phyloP scores from a whole-genome alignment of 2,329 filamentous ascomycete species.

The Phaeophleospora eucalypticola region DNA sequence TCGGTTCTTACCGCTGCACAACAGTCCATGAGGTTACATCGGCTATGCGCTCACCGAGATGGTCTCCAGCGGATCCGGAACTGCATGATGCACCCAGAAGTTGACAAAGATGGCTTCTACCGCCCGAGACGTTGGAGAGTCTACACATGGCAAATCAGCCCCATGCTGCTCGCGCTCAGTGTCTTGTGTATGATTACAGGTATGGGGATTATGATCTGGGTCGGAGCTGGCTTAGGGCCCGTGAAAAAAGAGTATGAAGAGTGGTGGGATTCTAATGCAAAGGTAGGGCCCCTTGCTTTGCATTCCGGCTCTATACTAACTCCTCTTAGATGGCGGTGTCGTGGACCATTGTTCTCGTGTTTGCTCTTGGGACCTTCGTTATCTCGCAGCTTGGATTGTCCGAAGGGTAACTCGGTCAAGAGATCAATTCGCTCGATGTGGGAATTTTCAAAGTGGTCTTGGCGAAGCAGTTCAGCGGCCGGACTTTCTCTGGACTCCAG shows the following conservation, averaged over 20 bases:
- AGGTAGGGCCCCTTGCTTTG: neutral
- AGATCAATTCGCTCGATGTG: no score
- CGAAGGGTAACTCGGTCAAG: no score
- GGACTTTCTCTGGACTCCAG: no score
- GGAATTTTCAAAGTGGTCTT: no score
- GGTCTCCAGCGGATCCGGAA: constrained; percentile 35
- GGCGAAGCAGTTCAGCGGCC: no score
- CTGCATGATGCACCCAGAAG: constrained; percentile 26
- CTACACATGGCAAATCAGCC: constrained; percentile 38
- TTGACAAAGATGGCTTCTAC: constrained; percentile 21
- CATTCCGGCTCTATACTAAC: neutral
- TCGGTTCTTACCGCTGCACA: no score
- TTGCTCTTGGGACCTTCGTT: constrained; percentile 1
- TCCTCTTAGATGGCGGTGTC: constrained; percentile 5
- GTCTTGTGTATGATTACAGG: constrained; percentile 37
- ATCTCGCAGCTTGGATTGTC: constrained; percentile 4
- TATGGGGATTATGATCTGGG: constrained; percentile 39
- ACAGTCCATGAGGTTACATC: constrained; percentile 42
- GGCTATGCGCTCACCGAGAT: constrained; percentile 40
- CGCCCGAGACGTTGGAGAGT: constrained; percentile 31
- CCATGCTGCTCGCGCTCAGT: constrained; percentile 34
- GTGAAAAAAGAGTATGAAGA: constrained; percentile 17
- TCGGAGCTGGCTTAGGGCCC: constrained; percentile 25
- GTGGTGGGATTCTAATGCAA: constrained; percentile 28
- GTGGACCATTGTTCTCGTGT: constrained; percentile 6